phyloP scores from a whole-genome alignment of 2,329 filamentous ascomycete species.

The Ascochyta pisi region DNA sequence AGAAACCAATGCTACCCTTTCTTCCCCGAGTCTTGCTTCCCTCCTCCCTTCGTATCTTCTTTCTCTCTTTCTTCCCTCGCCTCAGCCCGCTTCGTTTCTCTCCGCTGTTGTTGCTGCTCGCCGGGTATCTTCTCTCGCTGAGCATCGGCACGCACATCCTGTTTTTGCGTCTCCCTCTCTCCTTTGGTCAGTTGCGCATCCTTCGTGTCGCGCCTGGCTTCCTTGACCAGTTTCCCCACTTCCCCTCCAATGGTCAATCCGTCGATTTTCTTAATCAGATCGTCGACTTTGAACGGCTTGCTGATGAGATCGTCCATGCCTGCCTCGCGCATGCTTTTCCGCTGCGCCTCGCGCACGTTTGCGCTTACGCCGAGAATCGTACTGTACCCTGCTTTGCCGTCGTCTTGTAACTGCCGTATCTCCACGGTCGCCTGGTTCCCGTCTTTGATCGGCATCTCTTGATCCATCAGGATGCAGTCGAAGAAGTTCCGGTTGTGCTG shows the following conservation, averaged over 20 bases:
- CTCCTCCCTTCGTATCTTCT: neutral
- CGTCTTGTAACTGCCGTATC: conserved; percentile 48
- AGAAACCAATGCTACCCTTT: neutral
- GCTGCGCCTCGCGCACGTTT: conserved; percentile 48
- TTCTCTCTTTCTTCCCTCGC: neutral
- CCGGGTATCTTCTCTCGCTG: neutral
- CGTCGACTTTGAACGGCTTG: conserved; percentile 50
- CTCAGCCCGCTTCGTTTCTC: neutral
- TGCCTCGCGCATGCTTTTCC: conserved; percentile 40
- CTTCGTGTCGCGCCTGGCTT: neutral
- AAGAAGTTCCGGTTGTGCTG: conserved; percentile 40
- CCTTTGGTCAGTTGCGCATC: neutral
- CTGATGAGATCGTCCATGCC: conserved; percentile 51
- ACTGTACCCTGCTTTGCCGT: conserved; percentile 40
- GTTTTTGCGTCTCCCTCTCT: neutral
- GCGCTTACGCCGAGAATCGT: conserved; percentile 50
- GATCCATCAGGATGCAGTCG: conserved; percentile 53
- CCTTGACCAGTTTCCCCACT: neutral
- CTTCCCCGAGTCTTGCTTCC: neutral
- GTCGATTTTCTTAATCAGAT: conserved; percentile 41
- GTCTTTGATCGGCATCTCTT: conserved; percentile 56
- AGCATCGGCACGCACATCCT: neutral
- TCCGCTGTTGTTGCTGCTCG: neutral
- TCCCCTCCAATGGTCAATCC: conserved; percentile 24
- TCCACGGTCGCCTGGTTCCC: conserved; percentile 50